Evolutionary conservation across 2,329 filamentous ascomycete species (phyloP), one percentile per base, ranked within the genome.

Genomic region (Penicillium fuscoglaucum): DNA sequence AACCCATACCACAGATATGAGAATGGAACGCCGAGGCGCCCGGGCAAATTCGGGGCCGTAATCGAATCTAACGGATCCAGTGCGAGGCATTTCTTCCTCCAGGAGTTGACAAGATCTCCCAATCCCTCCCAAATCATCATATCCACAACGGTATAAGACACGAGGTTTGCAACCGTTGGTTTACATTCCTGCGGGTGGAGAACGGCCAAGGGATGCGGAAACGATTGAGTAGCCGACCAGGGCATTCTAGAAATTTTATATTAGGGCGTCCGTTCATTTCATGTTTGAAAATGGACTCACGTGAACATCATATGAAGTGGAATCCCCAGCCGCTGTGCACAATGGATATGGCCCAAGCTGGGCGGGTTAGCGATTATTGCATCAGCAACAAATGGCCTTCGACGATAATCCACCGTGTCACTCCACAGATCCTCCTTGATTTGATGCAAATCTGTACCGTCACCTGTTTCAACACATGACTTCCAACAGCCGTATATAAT

Each of bases 51-150:
- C 9, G 93, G 91, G 2, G 90, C 93, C 84, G 89, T 93, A 49
- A 96, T 87, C 8, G 91, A 79, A 60, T 89, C 91, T 43, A 97
- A 82, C 0, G 89, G 84, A 45, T 95, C 89, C 0, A 97, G 79
- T 28, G 89, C 88, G 1, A 96, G 81, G 15, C 84, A 84, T 58
- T 87, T 87, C 63, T 88, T 87, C 52, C 93, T 83, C 69, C 96
- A 97, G 12, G 87, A 84, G 70, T 98, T 97, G 70, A 97, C 93
- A 6, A 97, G 81, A 73, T 97, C 93, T 39, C 93, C 93, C 4
- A 96, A 78, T 0, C 91, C 92, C 75, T 96, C 91, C 91, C 91
- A 96, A 12, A 92, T 93, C 82, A 96, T 86, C 84, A 96, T 90
- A 65, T 96, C 92, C 2, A 96, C 89, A 21, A 96, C 79, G 0